Conservation (phyloP, 2,329 filamentous ascomycete genomes). For the Thermothelomyces thermophilus region DNA sequence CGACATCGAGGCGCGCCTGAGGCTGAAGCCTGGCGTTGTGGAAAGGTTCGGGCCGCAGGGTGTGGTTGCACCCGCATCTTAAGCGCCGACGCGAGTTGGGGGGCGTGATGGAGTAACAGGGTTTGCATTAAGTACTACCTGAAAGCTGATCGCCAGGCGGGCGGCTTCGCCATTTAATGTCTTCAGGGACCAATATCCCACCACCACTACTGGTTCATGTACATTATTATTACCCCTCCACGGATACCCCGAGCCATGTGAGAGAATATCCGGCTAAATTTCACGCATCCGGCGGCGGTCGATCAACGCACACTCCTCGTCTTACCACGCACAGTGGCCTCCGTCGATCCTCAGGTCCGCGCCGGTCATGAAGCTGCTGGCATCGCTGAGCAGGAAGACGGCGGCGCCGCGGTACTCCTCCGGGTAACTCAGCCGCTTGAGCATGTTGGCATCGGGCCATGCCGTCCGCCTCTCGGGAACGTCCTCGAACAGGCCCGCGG, state of each 20-base stretch:
- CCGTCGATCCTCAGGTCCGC: slow-evolving; percentile 65
- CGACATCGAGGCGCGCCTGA: slow-evolving; percentile 42
- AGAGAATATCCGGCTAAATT: background rate
- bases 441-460: slow-evolving; percentile 84
- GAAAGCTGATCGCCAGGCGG: background rate
- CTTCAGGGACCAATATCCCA: background rate
- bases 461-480: slow-evolving; percentile 60
- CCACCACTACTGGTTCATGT: slow-evolving; percentile 7
- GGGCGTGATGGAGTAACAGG: too few relatives aligned
- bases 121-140: slow-evolving; percentile 4
- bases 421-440: slow-evolving; percentile 60
- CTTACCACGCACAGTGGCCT: slow-evolving; percentile 57
- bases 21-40: slow-evolving; percentile 41
- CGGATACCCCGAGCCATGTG: slow-evolving; percentile 13
- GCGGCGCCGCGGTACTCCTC: slow-evolving; percentile 66
- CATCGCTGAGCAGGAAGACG: slow-evolving; percentile 60
- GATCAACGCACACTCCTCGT: too few relatives aligned
- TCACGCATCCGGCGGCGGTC: background rate
- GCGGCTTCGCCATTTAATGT: background rate
- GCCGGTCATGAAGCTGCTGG: slow-evolving; percentile 65
- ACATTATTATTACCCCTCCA: slow-evolving; percentile 8
- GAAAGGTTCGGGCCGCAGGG: slow-evolving; percentile 37
- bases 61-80: slow-evolving; percentile 34
- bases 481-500: slow-evolving; percentile 68
- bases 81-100: too few relatives aligned